These are phyloP conservation scores for Gymnopus androsaceus DNA, from an alignment of 1,284 basidiomycete species.

Conservation along the genomic window DNA sequence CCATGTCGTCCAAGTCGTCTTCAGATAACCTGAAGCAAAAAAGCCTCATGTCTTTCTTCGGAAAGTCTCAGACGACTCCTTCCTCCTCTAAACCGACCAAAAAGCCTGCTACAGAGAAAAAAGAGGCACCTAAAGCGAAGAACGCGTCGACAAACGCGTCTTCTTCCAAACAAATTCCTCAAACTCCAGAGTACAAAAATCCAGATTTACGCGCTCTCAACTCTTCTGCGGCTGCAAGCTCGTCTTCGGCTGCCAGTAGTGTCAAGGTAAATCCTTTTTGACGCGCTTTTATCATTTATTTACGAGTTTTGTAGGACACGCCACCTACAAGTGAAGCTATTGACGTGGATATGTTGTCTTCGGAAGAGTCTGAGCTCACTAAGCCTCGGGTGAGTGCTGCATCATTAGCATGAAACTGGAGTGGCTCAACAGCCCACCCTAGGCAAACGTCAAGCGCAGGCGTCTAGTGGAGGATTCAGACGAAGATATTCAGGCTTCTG, in stretches of 20 bases:
- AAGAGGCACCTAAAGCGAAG: constrained; percentile 23
- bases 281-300: constrained; percentile 1
- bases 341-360: constrained; percentile 69
- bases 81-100: constrained; percentile 24
- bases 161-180: constrained; percentile 30
- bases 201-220: constrained; percentile 26
- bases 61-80: constrained; percentile 38
- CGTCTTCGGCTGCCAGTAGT: constrained; percentile 12
- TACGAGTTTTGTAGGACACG: constrained; percentile 39
- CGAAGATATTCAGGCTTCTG: constrained; percentile 46
- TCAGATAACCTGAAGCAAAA: constrained; percentile 66
- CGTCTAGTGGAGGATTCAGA: constrained; percentile 70
- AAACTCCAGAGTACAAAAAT: constrained; percentile 40
- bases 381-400: constrained; percentile 23
- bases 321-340: constrained; percentile 76
- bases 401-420: not conserved
- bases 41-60: constrained; percentile 71
- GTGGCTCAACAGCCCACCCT: not conserved
- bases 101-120: constrained; percentile 28
- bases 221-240: constrained; percentile 19
- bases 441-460: constrained; percentile 62
- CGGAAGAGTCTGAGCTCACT: constrained; percentile 44
- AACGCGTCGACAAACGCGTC: constrained; percentile 31
- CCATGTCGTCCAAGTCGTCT: constrained; percentile 23
- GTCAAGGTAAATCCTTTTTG: constrained; percentile 5